Evolutionary conservation across 2,329 filamentous ascomycete species (phyloP), one percentile per base, ranked within the genome.

Genomic region (Xylariaceae sp.): DNA sequence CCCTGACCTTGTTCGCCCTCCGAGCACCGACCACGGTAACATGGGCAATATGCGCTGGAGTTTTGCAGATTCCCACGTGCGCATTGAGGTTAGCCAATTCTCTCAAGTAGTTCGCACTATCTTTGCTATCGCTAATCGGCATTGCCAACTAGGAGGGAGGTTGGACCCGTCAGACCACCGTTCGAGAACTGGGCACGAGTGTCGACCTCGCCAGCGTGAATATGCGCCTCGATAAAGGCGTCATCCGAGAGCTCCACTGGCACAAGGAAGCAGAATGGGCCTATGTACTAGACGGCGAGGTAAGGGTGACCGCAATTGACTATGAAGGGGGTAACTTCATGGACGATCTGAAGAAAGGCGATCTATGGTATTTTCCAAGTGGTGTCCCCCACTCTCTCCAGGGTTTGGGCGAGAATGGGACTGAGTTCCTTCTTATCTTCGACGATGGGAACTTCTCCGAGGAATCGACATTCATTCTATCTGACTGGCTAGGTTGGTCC

Each of bases 241-340:
- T 85, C 31, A 88, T 88, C 58, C 83, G 87, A 27, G 87, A 90
- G 65, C 74, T 90, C 9, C 87, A 90, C 63, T 90, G 87, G 87
- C 87, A 90, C 72, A 88, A 87, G 59, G 84, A 89, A 65, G 86
- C 85, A 35, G 87, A 90, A 62, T 90, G 87, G 86, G 85, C 84
- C 0, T 89, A 86, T 54, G 82, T 90, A 2, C 77, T 90, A 0
- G 80, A 85, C 49, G 87, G 87, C 44, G 75, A 78, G 51, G 85
- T 87, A 17, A 81, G 87, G 46, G 79, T 90, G 44, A 89, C 86
- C 0, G 86, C 83, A 1, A 76, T 90, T 15, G 86, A 90, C 67
- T 81, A 85, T 39, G 84, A 91, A 53, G 87, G 87, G 10, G 82
- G 87, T 53, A 87, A 82, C 54, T 90, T 89, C 65, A 80, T 90